Conservation (phyloP, 2,329 filamentous ascomycete species). For the Ceratocystis albifundus region DNA sequence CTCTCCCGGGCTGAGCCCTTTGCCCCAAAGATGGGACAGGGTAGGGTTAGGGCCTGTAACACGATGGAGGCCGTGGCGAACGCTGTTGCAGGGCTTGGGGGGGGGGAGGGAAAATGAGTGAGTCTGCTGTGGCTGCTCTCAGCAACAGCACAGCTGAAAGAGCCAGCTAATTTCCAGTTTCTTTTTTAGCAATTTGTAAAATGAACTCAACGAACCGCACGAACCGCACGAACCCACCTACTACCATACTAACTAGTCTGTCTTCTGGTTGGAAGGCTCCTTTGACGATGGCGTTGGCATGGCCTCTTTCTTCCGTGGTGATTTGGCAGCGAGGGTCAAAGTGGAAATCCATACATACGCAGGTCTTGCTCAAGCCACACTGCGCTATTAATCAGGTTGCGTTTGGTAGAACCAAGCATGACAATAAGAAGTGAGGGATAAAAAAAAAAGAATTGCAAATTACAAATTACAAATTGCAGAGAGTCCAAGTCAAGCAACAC, state of each 20-base stretch:
- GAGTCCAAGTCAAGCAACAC: neutral
- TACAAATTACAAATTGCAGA: too few relatives aligned
- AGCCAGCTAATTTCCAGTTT: neutral
- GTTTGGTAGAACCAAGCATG: neutral
- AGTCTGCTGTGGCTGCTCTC: neutral
- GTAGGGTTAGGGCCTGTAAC: constrained; percentile 7
- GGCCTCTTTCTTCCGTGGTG: neutral
- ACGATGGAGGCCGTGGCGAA: neutral
- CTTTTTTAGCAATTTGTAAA: neutral
- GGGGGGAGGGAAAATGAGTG: neutral
- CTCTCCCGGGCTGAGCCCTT: too few relatives aligned
- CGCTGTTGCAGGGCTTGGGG: neutral
- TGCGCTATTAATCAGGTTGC: neutral
- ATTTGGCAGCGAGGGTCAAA: constrained; percentile 1
- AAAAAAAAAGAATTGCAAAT: neutral
- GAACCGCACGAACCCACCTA: too few relatives aligned
- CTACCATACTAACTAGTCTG: too few relatives aligned
- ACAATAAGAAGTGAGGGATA: neutral
- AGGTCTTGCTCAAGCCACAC: neutral
- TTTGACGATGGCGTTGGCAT: neutral
- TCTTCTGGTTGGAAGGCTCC: neutral
- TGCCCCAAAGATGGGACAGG: neutral
- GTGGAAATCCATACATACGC: neutral
- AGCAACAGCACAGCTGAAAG: neutral
- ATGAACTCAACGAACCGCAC: neutral